phyloP scores from a whole-genome alignment of 495 filamentous ascomycete genomes.

The Aspergillus egyptiacus region DNA sequence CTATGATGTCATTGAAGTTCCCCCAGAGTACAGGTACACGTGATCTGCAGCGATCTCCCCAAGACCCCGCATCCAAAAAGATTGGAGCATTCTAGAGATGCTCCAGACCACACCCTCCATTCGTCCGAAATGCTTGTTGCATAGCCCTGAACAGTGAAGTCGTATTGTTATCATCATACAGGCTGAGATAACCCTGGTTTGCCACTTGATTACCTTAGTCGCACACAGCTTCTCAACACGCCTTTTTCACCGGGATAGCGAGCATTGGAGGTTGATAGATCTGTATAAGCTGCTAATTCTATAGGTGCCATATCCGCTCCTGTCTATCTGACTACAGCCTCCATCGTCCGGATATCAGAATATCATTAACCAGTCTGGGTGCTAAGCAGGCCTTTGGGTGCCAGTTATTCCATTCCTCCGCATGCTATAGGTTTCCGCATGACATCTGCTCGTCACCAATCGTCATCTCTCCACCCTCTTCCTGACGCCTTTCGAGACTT shows the following conservation, averaged over 20 bases:
- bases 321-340: too few relatives aligned
- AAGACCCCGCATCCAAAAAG: constrained; percentile 15
- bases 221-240: too few relatives aligned
- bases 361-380: neutral
- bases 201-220: neutral
- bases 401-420: constrained; percentile 5
- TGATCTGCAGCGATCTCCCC: constrained; percentile 11
- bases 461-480: neutral
- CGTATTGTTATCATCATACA: too few relatives aligned
- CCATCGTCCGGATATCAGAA: neutral
- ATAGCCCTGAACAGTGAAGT: too few relatives aligned
- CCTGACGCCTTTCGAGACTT: neutral
- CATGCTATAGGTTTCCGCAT: constrained; percentile 3
- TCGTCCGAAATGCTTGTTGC: constrained; percentile 33
- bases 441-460: constrained; percentile 4
- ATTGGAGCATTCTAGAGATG: neutral
- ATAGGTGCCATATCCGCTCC: too few relatives aligned
- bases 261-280: too few relatives aligned
- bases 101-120: constrained; percentile 23
- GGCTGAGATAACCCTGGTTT: neutral
- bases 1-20: neutral
- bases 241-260: too few relatives aligned
- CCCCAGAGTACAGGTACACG: constrained; percentile 14
- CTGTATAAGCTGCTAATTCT: neutral
- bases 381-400: neutral